Evolutionary conservation across 2,329 filamentous ascomycete species (phyloP), one percentile per base, ranked within the genome.

Genomic region (Aureobasidium sp.): DNA sequence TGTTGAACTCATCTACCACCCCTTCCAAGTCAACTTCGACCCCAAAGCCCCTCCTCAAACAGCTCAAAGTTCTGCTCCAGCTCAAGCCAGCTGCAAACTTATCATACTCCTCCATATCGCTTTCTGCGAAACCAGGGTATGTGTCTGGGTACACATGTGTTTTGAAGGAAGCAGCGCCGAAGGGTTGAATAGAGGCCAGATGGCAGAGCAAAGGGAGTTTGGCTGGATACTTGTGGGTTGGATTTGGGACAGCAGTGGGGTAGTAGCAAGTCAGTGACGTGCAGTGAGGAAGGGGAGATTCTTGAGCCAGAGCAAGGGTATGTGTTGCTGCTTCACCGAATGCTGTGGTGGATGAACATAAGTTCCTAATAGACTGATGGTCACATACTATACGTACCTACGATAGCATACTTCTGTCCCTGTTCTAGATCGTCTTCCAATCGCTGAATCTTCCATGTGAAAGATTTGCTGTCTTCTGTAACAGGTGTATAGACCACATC

Each of bases 241-340:
- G 72, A 7, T 66, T 69, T 0, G 74, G 73, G 15, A 79, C 67
- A 6, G 67, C 34, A 5, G 72, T 68, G 0, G 77, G 77, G 63
- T 79, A 80, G 67, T 77, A 79, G 3, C 72, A 72, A 29, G 78
- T 68, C 5, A 79, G 69, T 0, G 75, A 74, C 59, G 68, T 70
- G 64, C 74, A 72, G 60, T 75, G 73, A 6, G 73, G 69, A 58
- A 77, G 67, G 20, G 42, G 11, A 0, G 77, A 75, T 62, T 78
- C 77, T 58, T 71, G 68, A n/a, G 73, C 72, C 15, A 69, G 68
- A 53, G 74, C 73, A n/a, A 79, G 70, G 34, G 73, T 73, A 25
- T 71, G 65, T 36, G 71, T 70, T 4, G 77, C 77, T 6, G 77
- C 77, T 27, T 71, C 69, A 22, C 74, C 75, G 65, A 75, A 79